A percentile compares a stretch with the other conserved stretches of the same genome.
These are phyloP conservation scores for Leccinum longicurvipes DNA, from an alignment of 768 basidiomycete species.

Conservation along the genomic window DNA sequence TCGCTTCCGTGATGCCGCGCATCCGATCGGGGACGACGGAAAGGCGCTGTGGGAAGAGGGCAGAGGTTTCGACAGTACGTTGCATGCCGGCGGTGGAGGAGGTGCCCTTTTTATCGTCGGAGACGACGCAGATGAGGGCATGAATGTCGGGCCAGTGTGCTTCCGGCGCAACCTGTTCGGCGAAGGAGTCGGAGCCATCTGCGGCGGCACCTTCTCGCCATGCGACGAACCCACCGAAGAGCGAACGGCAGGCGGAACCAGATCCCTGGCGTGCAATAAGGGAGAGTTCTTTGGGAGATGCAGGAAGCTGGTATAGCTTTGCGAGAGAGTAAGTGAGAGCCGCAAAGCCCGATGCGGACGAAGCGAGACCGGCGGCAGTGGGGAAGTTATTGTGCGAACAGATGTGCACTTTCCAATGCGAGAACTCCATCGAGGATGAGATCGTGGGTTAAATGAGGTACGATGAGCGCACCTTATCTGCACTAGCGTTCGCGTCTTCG, in stretches of 20 bases:
- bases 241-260: slow-evolving; percentile 95
- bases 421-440: slow-evolving; percentile 14
- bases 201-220: slow-evolving; percentile 63
- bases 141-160: slow-evolving; percentile 94
- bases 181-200: slow-evolving; percentile 83
- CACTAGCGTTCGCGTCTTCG: slow-evolving; percentile 64
- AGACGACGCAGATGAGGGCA: slow-evolving; percentile 96
- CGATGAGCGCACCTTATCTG: slow-evolving; percentile 54
- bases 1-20: slow-evolving; percentile 77
- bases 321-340: slow-evolving; percentile 90
- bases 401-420: slow-evolving; percentile 71
- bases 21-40: slow-evolving; percentile 88
- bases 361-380: slow-evolving; percentile 96
- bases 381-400: slow-evolving; percentile 98
- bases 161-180: slow-evolving; percentile 80
- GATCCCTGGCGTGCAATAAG: slow-evolving; percentile 96
- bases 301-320: slow-evolving; percentile 77
- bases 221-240: slow-evolving; percentile 96
- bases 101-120: slow-evolving; percentile 94
- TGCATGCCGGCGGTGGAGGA: slow-evolving; percentile 97
- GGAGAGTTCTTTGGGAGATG: slow-evolving; percentile 78
- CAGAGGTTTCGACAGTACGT: slow-evolving; percentile 89
- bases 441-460: background rate
- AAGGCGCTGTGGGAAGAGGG: slow-evolving; percentile 87
- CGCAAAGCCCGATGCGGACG: slow-evolving; percentile 95